These are phyloP conservation scores for Xylaria sp. DNA, from an alignment of 2,329 filamentous ascomycete genomes.

Conservation along the genomic window DNA sequence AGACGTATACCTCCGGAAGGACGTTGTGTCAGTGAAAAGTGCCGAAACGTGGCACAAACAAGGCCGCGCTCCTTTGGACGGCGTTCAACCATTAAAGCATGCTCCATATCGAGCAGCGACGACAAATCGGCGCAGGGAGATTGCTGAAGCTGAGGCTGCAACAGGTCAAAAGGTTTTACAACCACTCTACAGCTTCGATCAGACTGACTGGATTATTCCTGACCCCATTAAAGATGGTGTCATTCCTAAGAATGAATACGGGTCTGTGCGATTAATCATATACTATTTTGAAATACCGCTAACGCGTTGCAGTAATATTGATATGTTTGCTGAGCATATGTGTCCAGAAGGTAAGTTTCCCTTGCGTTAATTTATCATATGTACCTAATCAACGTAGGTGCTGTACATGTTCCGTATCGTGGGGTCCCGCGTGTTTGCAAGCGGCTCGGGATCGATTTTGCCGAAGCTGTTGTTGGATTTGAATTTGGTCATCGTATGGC, in stretches of 20 bases:
- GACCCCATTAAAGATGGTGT: constrained; percentile 83
- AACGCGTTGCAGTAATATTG: constrained; percentile 72
- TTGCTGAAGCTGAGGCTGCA: constrained; percentile 83
- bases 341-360: constrained; percentile 66
- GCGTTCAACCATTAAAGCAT: constrained; percentile 80
- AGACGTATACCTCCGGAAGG: constrained; percentile 80
- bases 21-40: constrained; percentile 87
- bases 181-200: constrained; percentile 82
- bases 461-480: constrained; percentile 94
- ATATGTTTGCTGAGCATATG: constrained; percentile 95
- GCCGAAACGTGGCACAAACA: constrained; percentile 98
- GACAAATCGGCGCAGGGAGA: constrained; percentile 83
- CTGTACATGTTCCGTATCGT: constrained; percentile 82
- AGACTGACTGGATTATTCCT: constrained; percentile 97
- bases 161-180: constrained; percentile 87
- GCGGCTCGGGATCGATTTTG: constrained; percentile 84
- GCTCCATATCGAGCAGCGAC: constrained; percentile 94
- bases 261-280: constrained; percentile 50
- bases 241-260: constrained; percentile 94
- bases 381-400: constrained; percentile 60
- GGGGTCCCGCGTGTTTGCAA: constrained; percentile 84
- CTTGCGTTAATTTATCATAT: not conserved
- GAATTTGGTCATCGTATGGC: constrained; percentile 96
- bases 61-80: constrained; percentile 77
- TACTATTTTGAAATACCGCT: constrained; percentile 8